A percentile compares a stretch with the other conserved stretches of the same genome.
phyloP scores from a whole-genome alignment of 495 filamentous ascomycete species.

The Penicillium cosmopolitanum region DNA sequence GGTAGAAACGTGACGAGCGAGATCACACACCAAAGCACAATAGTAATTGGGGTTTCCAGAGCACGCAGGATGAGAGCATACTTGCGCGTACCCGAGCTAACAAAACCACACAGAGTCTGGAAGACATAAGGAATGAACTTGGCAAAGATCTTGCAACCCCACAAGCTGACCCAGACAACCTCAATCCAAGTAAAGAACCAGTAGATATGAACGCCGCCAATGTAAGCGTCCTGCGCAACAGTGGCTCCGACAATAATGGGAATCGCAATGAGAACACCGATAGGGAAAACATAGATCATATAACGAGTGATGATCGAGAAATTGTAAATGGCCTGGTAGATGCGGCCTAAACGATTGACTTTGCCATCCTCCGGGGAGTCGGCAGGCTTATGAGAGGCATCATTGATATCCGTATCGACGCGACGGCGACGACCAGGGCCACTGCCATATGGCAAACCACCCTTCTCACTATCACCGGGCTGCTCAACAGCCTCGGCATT shows the following conservation, averaged over 20 bases:
- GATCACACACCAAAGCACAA: conserved; percentile 85
- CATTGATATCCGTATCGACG: conserved; percentile 46
- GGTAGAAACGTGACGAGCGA: conserved; percentile 78
- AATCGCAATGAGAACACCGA: conserved; percentile 73
- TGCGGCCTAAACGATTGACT: conserved; percentile 79
- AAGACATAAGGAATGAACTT: conserved; percentile 80
- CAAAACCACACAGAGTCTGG: conserved; percentile 84
- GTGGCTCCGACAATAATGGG: conserved; percentile 80
- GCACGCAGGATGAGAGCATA: conserved; percentile 81
- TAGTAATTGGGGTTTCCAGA: conserved; percentile 80
- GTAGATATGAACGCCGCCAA: conserved; percentile 69
- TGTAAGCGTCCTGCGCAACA: conserved; percentile 50
- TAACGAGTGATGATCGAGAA: conserved; percentile 89
- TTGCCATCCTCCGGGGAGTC: conserved; percentile 60
- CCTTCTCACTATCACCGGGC: conserved; percentile 46
- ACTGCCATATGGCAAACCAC: conserved; percentile 49
- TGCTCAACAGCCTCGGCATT: conserved; percentile 29
- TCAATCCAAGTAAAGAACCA: conserved; percentile 92
- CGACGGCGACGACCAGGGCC: conserved; percentile 52
- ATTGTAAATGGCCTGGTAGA: conserved; percentile 83
- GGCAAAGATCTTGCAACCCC: conserved; percentile 83
- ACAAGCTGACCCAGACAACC: conserved; percentile 85
- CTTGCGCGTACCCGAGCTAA: conserved; percentile 89
- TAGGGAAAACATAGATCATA: conserved; percentile 81
- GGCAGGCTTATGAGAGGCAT: conserved; percentile 44